These are phyloP conservation scores for Lentinus tigrinus DNA, from an alignment of 768 basidiomycete species.

Conservation along the genomic window DNA sequence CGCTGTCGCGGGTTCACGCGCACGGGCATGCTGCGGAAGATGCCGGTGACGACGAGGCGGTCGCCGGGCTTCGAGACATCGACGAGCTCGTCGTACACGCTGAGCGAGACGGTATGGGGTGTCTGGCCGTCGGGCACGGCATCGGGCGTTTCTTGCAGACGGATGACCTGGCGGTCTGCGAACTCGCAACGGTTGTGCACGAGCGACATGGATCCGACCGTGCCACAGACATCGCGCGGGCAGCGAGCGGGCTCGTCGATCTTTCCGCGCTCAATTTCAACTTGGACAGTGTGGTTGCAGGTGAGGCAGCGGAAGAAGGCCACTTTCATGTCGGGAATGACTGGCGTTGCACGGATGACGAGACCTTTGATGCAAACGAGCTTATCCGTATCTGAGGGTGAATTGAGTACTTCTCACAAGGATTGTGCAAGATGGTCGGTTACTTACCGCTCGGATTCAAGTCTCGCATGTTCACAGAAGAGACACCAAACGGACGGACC, in stretches of 20 bases:
- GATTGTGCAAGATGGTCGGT: not conserved
- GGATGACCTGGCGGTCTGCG: constrained; percentile 91
- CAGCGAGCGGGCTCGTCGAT: constrained; percentile 92
- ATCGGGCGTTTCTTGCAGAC: constrained; percentile 96
- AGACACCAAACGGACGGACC: constrained; percentile 86
- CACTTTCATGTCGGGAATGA: constrained; percentile 98
- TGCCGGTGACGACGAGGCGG: constrained; percentile 84
- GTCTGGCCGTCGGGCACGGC: constrained; percentile 98
- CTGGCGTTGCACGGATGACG: constrained; percentile 94
- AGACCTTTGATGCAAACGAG: constrained; percentile 94
- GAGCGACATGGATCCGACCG: constrained; percentile 87
- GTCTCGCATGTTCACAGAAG: constrained; percentile 88
- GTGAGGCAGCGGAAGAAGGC: constrained; percentile 98
- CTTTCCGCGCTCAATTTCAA: constrained; percentile 96
- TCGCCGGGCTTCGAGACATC: constrained; percentile 97
- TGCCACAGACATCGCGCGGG: constrained; percentile 89
- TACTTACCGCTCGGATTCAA: constrained; percentile 85
- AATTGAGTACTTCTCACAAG: not conserved
- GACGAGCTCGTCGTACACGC: constrained; percentile 98
- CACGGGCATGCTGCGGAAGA: constrained; percentile 95
- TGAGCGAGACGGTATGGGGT: constrained; percentile 94
- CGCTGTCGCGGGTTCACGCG: constrained; percentile 90
- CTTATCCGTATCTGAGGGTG: constrained; percentile 86
- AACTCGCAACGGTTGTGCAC: constrained; percentile 98
- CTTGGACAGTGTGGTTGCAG: constrained; percentile 95